Conservation (phyloP, 352 stramenopile species). For the Phytophthora macrochlamydospora region DNA sequence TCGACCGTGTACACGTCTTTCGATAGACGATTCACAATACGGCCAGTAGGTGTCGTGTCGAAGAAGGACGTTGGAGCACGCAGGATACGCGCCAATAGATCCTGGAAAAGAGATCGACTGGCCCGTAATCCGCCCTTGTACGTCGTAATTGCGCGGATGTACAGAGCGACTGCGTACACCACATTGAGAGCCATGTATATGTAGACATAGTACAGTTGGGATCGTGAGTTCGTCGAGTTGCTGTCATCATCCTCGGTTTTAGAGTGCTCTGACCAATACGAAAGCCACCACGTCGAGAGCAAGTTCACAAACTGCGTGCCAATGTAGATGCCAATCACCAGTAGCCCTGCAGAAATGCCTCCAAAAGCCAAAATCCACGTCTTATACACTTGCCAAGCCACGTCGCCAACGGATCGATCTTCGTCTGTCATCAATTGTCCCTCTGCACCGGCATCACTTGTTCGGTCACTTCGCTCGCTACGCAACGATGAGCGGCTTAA, state of each 20-base stretch:
- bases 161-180: slow-evolving; percentile 65
- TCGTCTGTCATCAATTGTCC: slow-evolving; percentile 69
- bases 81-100: slow-evolving; percentile 91
- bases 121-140: slow-evolving; percentile 68
- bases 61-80: slow-evolving; percentile 79
- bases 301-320: slow-evolving; percentile 54
- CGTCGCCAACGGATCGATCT: slow-evolving; percentile 64
- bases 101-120: slow-evolving; percentile 59
- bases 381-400: slow-evolving; percentile 69
- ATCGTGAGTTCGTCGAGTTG: slow-evolving; percentile 26
- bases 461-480: slow-evolving; percentile 65
- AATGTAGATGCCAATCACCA: slow-evolving; percentile 55
- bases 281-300: slow-evolving; percentile 71
- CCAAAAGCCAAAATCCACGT: slow-evolving; percentile 75
- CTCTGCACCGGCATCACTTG: slow-evolving; percentile 35
- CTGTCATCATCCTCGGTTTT: slow-evolving; percentile 17
- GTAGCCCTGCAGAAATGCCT: slow-evolving; percentile 46
- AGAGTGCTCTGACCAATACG: slow-evolving; percentile 46
- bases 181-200: slow-evolving; percentile 82
- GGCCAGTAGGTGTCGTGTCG: slow-evolving; percentile 79
- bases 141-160: slow-evolving; percentile 57
- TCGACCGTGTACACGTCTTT: slow-evolving; percentile 86
- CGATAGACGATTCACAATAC: slow-evolving; percentile 80
- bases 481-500: slow-evolving; percentile 57
- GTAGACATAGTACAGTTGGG: slow-evolving; percentile 82